phyloP scores from a whole-genome alignment of 257 asterid species.

The Eustoma russellianum region DNA sequence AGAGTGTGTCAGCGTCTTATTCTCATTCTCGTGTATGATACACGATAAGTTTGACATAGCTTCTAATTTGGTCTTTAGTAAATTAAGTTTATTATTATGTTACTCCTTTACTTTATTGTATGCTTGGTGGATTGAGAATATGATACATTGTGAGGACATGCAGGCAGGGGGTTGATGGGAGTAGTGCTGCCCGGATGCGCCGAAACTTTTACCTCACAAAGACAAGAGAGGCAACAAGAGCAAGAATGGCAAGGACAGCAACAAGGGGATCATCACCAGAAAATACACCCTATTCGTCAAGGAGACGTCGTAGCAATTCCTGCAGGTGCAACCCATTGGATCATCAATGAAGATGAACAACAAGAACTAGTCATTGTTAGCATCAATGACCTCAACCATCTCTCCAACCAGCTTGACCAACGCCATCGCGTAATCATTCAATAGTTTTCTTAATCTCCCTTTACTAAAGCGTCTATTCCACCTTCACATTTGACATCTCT shows the following conservation, averaged over 20 bases:
- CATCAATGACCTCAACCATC: constrained; percentile 59
- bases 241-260: constrained; percentile 1
- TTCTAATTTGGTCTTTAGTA: constrained; percentile 18
- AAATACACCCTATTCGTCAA: constrained; percentile 37
- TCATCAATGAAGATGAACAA: constrained; percentile 42
- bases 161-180: constrained; percentile 54
- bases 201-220: constrained; percentile 36
- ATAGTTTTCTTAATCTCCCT: too few species aligned
- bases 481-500: too few species aligned
- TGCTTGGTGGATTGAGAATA: background rate
- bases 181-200: constrained; percentile 62
- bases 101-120: background rate
- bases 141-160: background rate
- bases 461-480: too few species aligned
- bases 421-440: constrained; percentile 43
- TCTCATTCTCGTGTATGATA: too few species aligned
- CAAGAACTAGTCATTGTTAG: constrained; percentile 49
- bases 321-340: constrained; percentile 62
- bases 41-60: too few species aligned
- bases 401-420: constrained; percentile 65
- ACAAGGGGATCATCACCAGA: constrained; percentile 46
- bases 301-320: constrained; percentile 70
- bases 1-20: too few species aligned
- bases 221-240: background rate
- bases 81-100: background rate